Conservation (phyloP, 2,329 filamentous ascomycete genomes). For the Ophiostoma sp. region DNA sequence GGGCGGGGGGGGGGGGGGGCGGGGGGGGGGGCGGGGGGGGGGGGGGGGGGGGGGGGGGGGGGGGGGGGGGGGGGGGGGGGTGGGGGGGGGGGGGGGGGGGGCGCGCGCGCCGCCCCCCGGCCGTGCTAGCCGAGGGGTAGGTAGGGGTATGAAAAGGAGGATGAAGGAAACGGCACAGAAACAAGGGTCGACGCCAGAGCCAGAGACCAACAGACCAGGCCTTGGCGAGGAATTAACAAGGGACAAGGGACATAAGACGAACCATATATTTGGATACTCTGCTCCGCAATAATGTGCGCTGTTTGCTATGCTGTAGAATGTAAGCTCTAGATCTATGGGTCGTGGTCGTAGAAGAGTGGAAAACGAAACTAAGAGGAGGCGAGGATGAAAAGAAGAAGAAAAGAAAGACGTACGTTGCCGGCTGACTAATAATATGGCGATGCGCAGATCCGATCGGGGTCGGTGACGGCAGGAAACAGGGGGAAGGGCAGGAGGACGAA, state of each 20-base stretch:
- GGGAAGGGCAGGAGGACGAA: not conserved
- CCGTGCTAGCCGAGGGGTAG: not conserved
- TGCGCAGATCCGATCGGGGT: not conserved
- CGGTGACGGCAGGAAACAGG: not conserved
- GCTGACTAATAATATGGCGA: not conserved
- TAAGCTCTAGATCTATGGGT: not conserved
- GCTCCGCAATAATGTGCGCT: not conserved
- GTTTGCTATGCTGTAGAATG: not conserved
- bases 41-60: too few relatives aligned
- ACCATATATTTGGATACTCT: constrained; percentile 3
- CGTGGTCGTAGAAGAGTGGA: not conserved
- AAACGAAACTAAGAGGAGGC: not conserved
- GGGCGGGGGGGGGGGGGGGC: too few relatives aligned
- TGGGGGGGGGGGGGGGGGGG: too few relatives aligned
- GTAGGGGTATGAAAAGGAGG: not conserved
- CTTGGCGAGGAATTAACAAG: not conserved
- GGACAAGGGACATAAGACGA: not conserved
- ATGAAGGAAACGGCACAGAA: too few relatives aligned
- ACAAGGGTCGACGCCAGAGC: not conserved
- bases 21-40: too few relatives aligned
- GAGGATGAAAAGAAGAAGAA: not conserved
- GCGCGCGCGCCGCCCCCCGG: too few relatives aligned
- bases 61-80: too few relatives aligned
- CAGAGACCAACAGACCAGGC: not conserved
- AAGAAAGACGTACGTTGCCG: not conserved